phyloP scores from a whole-genome alignment of 805 yeast genomes.

The Wickerhamomyces pijperi region DNA sequence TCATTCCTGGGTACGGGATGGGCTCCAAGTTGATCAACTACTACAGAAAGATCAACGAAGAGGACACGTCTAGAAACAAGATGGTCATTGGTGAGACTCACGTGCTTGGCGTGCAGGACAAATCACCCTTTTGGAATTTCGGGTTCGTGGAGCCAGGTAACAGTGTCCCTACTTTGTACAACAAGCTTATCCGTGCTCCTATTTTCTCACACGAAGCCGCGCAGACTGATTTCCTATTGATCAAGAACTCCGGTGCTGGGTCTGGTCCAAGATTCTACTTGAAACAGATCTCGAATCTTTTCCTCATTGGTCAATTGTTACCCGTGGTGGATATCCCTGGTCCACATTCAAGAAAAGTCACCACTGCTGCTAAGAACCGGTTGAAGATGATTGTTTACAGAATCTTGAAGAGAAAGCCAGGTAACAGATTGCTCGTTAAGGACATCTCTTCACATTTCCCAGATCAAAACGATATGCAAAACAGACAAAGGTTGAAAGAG shows the following conservation, averaged over 20 bases:
- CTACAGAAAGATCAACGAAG: slow-evolving; percentile 72
- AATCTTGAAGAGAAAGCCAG: slow-evolving; percentile 64
- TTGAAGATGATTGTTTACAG: slow-evolving; percentile 89
- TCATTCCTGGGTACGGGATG: slow-evolving; percentile 88
- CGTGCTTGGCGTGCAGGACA: slow-evolving; percentile 90
- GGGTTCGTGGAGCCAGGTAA: slow-evolving; percentile 94
- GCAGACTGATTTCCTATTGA: slow-evolving; percentile 69
- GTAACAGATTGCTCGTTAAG: slow-evolving; percentile 67
- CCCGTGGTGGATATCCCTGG: slow-evolving; percentile 96
- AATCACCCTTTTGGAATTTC: slow-evolving; percentile 97
- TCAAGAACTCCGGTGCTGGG: slow-evolving; percentile 74
- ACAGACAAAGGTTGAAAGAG: slow-evolving; percentile 88
- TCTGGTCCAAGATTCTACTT: slow-evolving; percentile 56
- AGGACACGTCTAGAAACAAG: slow-evolving; percentile 81
- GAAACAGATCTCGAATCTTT: slow-evolving; percentile 58
- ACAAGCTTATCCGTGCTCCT: slow-evolving; percentile 87
- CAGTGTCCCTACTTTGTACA: slow-evolving; percentile 86
- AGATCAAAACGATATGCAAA: slow-evolving; percentile 95
- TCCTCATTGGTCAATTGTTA: slow-evolving; percentile 83
- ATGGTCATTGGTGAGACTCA: slow-evolving; percentile 87
- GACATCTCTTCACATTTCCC: slow-evolving; percentile 92
- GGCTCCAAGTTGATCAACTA: slow-evolving; percentile 88
- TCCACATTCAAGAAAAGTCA: slow-evolving; percentile 92
- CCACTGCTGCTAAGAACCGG: slow-evolving; percentile 84
- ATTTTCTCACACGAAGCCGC: slow-evolving; percentile 75